Base-by-base conservation (phyloP, 2,329 filamentous ascomycete genomes). In the Sarocladium strictum region DNA sequence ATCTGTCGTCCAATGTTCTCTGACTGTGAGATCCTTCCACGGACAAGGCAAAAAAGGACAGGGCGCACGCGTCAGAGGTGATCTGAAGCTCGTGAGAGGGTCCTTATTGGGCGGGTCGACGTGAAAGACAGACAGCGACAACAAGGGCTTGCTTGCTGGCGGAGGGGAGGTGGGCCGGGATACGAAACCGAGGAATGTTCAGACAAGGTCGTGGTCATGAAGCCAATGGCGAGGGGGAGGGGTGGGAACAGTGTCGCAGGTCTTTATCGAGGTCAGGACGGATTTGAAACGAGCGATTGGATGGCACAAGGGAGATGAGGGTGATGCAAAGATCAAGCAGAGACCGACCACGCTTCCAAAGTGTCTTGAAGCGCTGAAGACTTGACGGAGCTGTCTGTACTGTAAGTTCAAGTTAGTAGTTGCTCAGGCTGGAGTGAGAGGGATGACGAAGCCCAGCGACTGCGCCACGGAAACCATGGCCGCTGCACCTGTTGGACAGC, bases 1-100 rank as follows among this genome's bases (percentile, higher is more conserved):
- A 47, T 27, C 43, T 47, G 43, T 29, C 43, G 43, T 47, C 43
- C 29, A 24, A 47, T 47, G 23, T 47, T 47, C 24, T 47, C 14
- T 19, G n/a, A n/a, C 14, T 27, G 17, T 29, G 5, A 29, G 15
- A 7, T 5, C 24, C 17, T 7, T 27, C 29, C 24, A 11, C 23
- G 9, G 43, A 38, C 43, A 26, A 47, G 14, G 43, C 10, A 27
- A 24, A 47, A 47, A n/a, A 47, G 43, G 43, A 47, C 43, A 47
- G 43, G 29, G 43, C 43, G 43, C n/a, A n/a, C 21, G 40, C 21
- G 43, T 47, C 43, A 26, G 43, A 29, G 21, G 27, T 10, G 29
- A 9, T 47, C 23, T n/a, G 12, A 27, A 10, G 43, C n/a, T 32
- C 43, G 27, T 9, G 43, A 47, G 43, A 47, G 10, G 6, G 6